phyloP scores from a whole-genome alignment of 192 early-diverging fungal species.

The Coemansia sp. region DNA sequence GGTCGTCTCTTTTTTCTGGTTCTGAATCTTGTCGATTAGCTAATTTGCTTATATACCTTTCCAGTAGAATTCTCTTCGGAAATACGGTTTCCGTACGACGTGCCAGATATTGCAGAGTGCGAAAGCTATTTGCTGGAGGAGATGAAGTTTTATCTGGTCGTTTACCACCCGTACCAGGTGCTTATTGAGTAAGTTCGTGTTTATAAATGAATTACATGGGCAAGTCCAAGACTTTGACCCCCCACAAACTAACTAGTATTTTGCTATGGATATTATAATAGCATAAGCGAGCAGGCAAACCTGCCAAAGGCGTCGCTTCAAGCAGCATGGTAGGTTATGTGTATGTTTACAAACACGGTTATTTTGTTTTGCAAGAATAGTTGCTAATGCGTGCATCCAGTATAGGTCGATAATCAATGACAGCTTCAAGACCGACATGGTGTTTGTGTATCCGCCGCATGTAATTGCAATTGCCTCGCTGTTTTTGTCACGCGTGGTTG shows the following conservation, averaged over 20 bases:
- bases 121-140: slow-evolving; percentile 92
- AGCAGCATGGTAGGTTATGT: slow-evolving; percentile 49
- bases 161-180: slow-evolving; percentile 85
- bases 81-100: slow-evolving; percentile 61
- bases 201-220: no score
- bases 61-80: slow-evolving; percentile 30
- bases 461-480: slow-evolving; percentile 82
- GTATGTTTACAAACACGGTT: background rate
- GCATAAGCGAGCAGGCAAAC: slow-evolving; percentile 30
- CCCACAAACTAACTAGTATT: no score
- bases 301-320: slow-evolving; percentile 44
- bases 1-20: no score
- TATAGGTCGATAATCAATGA: background rate
- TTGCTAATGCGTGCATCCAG: no score
- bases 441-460: slow-evolving; percentile 84
- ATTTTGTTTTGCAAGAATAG: background rate
- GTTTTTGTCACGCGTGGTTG: slow-evolving; percentile 57
- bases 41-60: background rate
- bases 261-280: no score
- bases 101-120: slow-evolving; percentile 81
- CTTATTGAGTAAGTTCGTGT: slow-evolving; percentile 60
- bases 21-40: background rate
- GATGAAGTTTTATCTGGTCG: slow-evolving; percentile 84
- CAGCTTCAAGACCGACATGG: slow-evolving; percentile 65
- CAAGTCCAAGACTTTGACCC: no score